Conservation (phyloP, 1,139 yeast genomes). For the Meyerozyma athensensis region DNA sequence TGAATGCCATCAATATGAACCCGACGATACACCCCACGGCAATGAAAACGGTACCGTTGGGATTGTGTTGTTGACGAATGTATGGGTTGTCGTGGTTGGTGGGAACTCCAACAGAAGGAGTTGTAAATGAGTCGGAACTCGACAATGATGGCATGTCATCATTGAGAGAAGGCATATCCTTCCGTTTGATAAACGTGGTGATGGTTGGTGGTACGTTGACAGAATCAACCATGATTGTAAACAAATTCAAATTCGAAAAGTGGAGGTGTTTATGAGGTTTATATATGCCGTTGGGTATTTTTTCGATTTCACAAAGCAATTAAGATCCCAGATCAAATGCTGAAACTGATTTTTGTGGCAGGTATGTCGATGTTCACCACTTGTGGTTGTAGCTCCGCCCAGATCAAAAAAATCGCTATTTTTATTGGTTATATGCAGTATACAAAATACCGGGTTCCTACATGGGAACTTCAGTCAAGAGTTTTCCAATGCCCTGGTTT, state of each 20-base stretch:
- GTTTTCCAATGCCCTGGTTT: background rate
- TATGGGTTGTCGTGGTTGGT: slow-evolving; percentile 57
- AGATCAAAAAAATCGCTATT: too few relatives aligned
- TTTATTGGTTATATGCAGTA: too few relatives aligned
- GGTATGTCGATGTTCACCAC: too few relatives aligned
- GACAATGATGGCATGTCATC: slow-evolving; percentile 7
- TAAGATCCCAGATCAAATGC: too few relatives aligned
- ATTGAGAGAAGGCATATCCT: background rate
- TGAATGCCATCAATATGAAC: slow-evolving; percentile 43
- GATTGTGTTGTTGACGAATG: slow-evolving; percentile 44
- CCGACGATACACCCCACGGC: slow-evolving; percentile 71
- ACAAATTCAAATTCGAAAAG: slow-evolving; percentile 3
- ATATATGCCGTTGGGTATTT: too few relatives aligned
- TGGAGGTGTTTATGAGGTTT: too few relatives aligned
- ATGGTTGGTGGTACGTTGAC: slow-evolving; percentile 7
- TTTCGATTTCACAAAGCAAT: too few relatives aligned
- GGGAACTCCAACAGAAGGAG: slow-evolving; percentile 66
- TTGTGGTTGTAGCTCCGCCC: too few relatives aligned
- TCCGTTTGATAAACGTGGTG: slow-evolving; percentile 7
- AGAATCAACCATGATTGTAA: slow-evolving; percentile 4
- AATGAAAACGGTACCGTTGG: slow-evolving; percentile 76
- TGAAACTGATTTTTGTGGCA: too few relatives aligned
- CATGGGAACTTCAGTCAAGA: too few relatives aligned
- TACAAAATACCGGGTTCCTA: too few relatives aligned
- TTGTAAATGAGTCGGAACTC: slow-evolving; percentile 26